These are phyloP conservation scores for Wickerhamiella dianesei DNA, from an alignment of 805 yeast genomes.

Conservation along the genomic window DNA sequence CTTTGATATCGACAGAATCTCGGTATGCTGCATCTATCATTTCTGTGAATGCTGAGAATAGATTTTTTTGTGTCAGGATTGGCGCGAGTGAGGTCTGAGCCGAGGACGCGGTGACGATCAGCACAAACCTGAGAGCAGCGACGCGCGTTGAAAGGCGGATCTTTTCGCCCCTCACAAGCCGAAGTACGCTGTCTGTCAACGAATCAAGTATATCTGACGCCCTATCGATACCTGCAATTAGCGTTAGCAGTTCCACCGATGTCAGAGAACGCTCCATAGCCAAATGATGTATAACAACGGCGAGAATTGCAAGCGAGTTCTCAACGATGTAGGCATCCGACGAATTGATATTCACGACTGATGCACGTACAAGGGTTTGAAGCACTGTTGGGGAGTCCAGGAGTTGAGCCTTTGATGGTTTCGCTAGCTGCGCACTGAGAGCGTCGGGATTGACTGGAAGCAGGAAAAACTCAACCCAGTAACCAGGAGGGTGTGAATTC, in stretches of 20 bases:
- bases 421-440: slow-evolving; percentile 15
- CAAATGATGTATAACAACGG: slow-evolving; percentile 17
- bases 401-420: slow-evolving; percentile 17
- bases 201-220: slow-evolving; percentile 23
- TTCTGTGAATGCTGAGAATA: slow-evolving; percentile 24
- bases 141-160: neutral
- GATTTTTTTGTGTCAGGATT: slow-evolving; percentile 25
- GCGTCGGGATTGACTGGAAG: slow-evolving; percentile 18
- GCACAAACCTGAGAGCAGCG: slow-evolving; percentile 14
- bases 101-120: slow-evolving; percentile 22
- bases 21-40: neutral
- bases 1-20: slow-evolving; percentile 19
- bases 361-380: slow-evolving; percentile 15
- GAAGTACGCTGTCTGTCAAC: slow-evolving; percentile 20
- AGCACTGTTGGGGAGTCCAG: slow-evolving; percentile 17
- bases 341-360: slow-evolving; percentile 16
- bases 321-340: slow-evolving; percentile 7
- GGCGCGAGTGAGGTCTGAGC: slow-evolving; percentile 25
- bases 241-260: slow-evolving; percentile 22
- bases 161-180: slow-evolving; percentile 17
- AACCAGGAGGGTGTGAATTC: slow-evolving; percentile 20
- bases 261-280: slow-evolving; percentile 17
- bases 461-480: slow-evolving; percentile 26
- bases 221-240: slow-evolving; percentile 26
- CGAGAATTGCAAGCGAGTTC: slow-evolving; percentile 19